Percentiles rank a stretch among this genome's conserved stretches.
Conservation (phyloP, 495 filamentous ascomycete species). For the Apodospora peruviana region DNA sequence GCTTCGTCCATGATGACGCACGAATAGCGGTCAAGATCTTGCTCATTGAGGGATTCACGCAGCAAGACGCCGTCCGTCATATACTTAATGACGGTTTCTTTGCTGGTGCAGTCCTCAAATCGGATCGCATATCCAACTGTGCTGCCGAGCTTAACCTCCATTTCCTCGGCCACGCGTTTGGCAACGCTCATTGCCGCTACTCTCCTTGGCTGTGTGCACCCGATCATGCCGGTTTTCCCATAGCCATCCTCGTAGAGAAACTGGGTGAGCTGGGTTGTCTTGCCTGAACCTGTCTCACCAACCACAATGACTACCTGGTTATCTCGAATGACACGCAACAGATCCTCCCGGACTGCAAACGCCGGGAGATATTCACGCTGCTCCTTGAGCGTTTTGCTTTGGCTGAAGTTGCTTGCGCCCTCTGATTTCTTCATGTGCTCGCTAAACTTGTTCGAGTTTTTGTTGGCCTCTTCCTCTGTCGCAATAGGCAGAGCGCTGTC, state of each 20-base stretch:
- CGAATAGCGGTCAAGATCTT: constrained; percentile 92
- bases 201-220: constrained; percentile 90
- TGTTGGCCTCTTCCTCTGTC: constrained; percentile 58
- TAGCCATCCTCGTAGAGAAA: constrained; percentile 95
- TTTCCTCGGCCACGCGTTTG: constrained; percentile 97
- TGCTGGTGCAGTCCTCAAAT: constrained; percentile 96
- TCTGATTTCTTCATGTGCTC: constrained; percentile 84
- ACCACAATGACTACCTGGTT: constrained; percentile 97
- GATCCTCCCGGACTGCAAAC: constrained; percentile 93
- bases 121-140: constrained; percentile 96
- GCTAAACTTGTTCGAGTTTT: constrained; percentile 74
- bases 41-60: constrained; percentile 84
- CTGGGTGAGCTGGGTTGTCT: constrained; percentile 94
- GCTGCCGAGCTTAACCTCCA: constrained; percentile 90
- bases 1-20: constrained; percentile 99
- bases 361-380: constrained; percentile 93
- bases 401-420: constrained; percentile 87
- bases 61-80: constrained; percentile 98
- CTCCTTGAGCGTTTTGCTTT: constrained; percentile 84
- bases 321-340: constrained; percentile 90
- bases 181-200: constrained; percentile 99
- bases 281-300: constrained; percentile 93
- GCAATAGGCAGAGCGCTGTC: constrained; percentile 77
- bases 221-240: constrained; percentile 78
- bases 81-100: constrained; percentile 94